phyloP scores from a whole-genome alignment of 306 rosid species.

The Argentina anserina region DNA sequence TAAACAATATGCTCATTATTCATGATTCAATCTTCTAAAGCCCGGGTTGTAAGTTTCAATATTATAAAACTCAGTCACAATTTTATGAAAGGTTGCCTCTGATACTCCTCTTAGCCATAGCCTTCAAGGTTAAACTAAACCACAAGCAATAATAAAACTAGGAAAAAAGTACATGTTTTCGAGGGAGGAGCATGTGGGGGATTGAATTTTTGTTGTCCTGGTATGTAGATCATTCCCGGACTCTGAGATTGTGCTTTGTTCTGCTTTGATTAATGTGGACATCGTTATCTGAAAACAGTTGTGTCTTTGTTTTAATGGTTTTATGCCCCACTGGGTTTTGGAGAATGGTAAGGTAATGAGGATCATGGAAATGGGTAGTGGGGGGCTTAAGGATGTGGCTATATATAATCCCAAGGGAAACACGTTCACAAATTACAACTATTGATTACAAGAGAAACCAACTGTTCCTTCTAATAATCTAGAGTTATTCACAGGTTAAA shows the following conservation, averaged over 20 bases:
- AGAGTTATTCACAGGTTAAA: conserved; percentile 9
- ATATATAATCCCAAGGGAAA: too few species aligned
- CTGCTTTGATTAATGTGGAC: conserved; percentile 8
- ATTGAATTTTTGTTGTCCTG: conserved; percentile 17
- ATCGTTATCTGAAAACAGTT: too few species aligned
- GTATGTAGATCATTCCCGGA: conserved; percentile 14
- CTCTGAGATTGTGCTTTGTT: conserved; percentile 12
- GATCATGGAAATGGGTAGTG: too few species aligned
- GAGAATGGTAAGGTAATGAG: neutral
- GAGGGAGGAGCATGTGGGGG: conserved; percentile 5
- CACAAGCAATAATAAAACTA: conserved; percentile 2
- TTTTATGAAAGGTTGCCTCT: too few species aligned
- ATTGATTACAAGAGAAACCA: neutral
- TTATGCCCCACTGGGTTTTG: too few species aligned
- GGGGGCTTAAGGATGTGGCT: too few species aligned
- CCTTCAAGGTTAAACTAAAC: neutral
- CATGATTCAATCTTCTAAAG: too few species aligned
- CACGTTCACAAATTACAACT: too few species aligned
- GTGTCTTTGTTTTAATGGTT: neutral
- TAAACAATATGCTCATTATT: too few species aligned
- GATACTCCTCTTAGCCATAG: neutral
- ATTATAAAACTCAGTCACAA: too few species aligned
- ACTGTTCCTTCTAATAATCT: neutral
- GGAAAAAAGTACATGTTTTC: neutral
- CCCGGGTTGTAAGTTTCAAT: too few species aligned